Conservation (phyloP, 2,329 filamentous ascomycete genomes). For the Helminthosporium solani region DNA sequence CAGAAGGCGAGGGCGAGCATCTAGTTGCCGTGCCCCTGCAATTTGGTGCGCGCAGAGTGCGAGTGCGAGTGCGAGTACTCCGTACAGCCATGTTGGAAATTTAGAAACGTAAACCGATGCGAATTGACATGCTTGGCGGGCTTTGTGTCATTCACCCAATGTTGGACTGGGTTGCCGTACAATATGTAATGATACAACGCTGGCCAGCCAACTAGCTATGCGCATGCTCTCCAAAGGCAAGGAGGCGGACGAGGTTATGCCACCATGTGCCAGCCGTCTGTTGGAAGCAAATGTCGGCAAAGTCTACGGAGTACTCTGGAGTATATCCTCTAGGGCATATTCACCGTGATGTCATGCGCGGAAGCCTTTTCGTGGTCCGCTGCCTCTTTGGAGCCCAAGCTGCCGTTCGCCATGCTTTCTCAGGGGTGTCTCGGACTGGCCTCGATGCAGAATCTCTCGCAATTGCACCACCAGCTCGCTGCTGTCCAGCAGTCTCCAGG, state of each 20-base stretch:
- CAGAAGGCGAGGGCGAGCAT: not conserved
- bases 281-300: not conserved
- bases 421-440: slow-evolving; percentile 13
- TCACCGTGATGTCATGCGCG: slow-evolving; percentile 21
- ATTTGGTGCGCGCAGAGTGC: slow-evolving; percentile 6
- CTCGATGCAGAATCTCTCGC: not conserved
- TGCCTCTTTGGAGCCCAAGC: slow-evolving; percentile 25
- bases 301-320: not conserved
- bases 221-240: no score
- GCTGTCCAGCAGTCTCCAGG: not conserved
- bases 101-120: not conserved
- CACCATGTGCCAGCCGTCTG: no score
- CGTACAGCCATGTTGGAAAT: not conserved
- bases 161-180: not conserved
- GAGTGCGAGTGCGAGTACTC: no score
- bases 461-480: not conserved
- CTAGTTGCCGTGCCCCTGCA: slow-evolving; percentile 18
- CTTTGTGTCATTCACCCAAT: not conserved
- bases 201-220: no score
- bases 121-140: no score
- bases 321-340: not conserved
- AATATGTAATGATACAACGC: no score
- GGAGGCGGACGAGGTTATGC: no score
- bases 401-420: slow-evolving; percentile 23
- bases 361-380: slow-evolving; percentile 10